phyloP scores from a whole-genome alignment of 768 basidiomycete genomes.

The Psilocybe tampanensis region DNA sequence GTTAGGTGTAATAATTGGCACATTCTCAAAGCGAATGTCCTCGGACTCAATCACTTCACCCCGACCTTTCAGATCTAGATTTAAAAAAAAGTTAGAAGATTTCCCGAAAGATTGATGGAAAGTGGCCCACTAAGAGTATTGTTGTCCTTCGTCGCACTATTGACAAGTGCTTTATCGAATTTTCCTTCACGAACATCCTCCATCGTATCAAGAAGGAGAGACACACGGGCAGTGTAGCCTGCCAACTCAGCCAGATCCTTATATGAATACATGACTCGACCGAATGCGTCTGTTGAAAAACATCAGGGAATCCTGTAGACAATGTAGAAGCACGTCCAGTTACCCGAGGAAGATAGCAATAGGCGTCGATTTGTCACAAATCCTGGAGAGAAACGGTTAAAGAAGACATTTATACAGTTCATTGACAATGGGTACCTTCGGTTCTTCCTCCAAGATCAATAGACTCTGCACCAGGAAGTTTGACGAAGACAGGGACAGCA shows the following conservation, averaged over 20 bases:
- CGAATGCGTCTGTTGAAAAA: conserved; percentile 74
- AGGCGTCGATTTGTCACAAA: conserved; percentile 97
- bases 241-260: conserved; percentile 96
- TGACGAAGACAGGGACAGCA: conserved; percentile 93
- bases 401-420: too few relatives aligned
- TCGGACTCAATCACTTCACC: conserved; percentile 84
- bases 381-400: conserved; percentile 44
- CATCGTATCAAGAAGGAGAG: conserved; percentile 88
- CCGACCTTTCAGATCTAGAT: conserved; percentile 72
- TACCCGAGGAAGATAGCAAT: conserved; percentile 83
- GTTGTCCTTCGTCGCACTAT: conserved; percentile 69
- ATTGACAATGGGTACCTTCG: conserved; percentile 59
- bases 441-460: conserved; percentile 85
- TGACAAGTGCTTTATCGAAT: conserved; percentile 88
- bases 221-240: conserved; percentile 92
- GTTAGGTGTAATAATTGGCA: conserved; percentile 95
- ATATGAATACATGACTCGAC: conserved; percentile 96
- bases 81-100: background rate
- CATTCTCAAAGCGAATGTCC: conserved; percentile 89
- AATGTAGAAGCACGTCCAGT: conserved; percentile 8
- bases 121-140: conserved; percentile 68
- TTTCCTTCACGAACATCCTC: conserved; percentile 80
- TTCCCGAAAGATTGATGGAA: background rate
- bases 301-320: background rate
- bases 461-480: conserved; percentile 66